Evolutionary conservation across 352 stramenopile genomes (phyloP).

Genomic region (Globisporangium irregulare): DNA sequence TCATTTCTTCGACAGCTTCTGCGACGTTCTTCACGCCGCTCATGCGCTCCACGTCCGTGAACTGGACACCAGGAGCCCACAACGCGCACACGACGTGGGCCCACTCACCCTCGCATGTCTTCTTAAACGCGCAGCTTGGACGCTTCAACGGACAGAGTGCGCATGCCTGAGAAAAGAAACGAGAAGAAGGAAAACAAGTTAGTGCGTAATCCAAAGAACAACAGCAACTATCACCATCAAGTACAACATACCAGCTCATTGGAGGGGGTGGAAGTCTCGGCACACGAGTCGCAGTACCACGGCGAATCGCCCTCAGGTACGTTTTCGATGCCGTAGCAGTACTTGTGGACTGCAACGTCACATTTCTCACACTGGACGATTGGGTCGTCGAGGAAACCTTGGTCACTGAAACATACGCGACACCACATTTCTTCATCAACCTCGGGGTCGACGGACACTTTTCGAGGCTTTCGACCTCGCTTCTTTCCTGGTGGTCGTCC

Average conservation of each 20-base stretch:
- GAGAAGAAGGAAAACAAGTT: not conserved
- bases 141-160: conserved; percentile 76
- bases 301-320: conserved; percentile 79
- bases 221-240: not conserved
- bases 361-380: conserved; percentile 89
- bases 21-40: conserved; percentile 72
- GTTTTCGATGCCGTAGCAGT: conserved; percentile 83
- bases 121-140: conserved; percentile 75
- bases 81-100: conserved; percentile 86
- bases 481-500: conserved; percentile 18
- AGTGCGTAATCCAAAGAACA: not conserved
- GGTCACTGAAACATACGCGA: conserved; percentile 85
- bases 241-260: conserved; percentile 42
- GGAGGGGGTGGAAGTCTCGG: conserved; percentile 33
- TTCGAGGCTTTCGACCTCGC: conserved; percentile 33
- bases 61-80: conserved; percentile 84
- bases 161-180: conserved; percentile 39
- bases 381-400: conserved; percentile 82
- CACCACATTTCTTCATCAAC: conserved; percentile 87
- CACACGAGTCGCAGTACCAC: conserved; percentile 86
- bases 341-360: conserved; percentile 84
- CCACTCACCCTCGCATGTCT: conserved; percentile 76
- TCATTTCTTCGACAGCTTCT: conserved; percentile 65
- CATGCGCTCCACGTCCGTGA: conserved; percentile 84
- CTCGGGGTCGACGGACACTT: conserved; percentile 46